phyloP scores from a whole-genome alignment of 2,329 filamentous ascomycete species.

The Anthostomella pinea region DNA sequence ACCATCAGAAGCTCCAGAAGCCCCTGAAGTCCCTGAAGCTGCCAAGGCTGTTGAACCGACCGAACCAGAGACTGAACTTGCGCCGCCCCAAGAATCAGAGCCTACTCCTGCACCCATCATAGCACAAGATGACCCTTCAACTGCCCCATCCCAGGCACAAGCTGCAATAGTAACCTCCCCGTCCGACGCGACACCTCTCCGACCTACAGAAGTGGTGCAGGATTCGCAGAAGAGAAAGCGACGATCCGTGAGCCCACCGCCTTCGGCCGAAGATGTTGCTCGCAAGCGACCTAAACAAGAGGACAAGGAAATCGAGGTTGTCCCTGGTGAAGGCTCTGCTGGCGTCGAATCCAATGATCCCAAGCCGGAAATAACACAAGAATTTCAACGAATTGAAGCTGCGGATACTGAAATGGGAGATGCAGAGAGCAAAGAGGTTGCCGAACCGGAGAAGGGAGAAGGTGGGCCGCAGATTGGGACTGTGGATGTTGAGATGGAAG shows the following conservation, averaged over 20 bases:
- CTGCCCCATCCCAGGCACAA: constrained; percentile 20
- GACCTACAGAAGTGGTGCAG: constrained; percentile 33
- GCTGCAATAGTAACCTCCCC: constrained; percentile 5
- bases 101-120: constrained; percentile 22
- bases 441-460: too few species aligned
- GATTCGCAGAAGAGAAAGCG: constrained; percentile 66
- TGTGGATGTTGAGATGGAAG: too few species aligned
- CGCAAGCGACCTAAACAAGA: constrained; percentile 54
- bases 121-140: constrained; percentile 13
- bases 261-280: constrained; percentile 49
- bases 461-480: too few species aligned
- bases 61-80: constrained; percentile 18
- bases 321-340: constrained; percentile 5
- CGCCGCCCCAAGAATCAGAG: constrained; percentile 7
- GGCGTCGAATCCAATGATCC: constrained; percentile 7
- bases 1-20: constrained; percentile 11
- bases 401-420: constrained; percentile 17
- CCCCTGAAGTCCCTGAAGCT: constrained; percentile 8
- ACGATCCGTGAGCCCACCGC: constrained; percentile 60
- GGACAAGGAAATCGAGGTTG: constrained; percentile 20
- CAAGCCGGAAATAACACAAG: constrained; percentile 4
- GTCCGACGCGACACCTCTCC: constrained; percentile 23
- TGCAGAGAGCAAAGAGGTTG: constrained; percentile 6
- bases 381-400: constrained; percentile 1
- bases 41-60: too few species aligned